A percentile compares a stretch with the other conserved stretches of the same genome.
These are phyloP conservation scores for Saksenaea vasiformis DNA, from an alignment of 371 early-diverging fungal genomes.

Conservation along the genomic window DNA sequence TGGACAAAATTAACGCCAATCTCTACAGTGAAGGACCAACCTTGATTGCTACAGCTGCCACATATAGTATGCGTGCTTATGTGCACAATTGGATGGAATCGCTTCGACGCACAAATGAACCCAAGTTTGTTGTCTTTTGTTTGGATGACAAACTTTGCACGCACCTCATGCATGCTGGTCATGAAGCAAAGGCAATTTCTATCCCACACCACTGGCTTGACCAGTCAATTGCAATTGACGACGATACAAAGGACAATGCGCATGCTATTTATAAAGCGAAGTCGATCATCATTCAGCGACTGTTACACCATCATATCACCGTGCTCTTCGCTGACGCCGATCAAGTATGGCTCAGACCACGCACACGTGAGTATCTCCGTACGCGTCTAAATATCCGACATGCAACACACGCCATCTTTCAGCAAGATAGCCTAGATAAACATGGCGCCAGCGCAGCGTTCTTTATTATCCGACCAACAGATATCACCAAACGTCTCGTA, in stretches of 20 bases:
- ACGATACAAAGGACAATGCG: conserved; percentile 9
- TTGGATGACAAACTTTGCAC: conserved; percentile 24
- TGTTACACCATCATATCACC: conserved; percentile 37
- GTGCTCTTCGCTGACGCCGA: conserved; percentile 48
- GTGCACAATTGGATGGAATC: conserved; percentile 35
- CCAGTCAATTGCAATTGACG: conserved; percentile 11
- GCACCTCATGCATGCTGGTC: conserved; percentile 24
- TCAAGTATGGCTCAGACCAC: conserved; percentile 41
- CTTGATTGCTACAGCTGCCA: conserved; percentile 19
- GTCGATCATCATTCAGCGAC: conserved; percentile 42
- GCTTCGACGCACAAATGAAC: conserved; percentile 22
- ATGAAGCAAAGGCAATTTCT: conserved; percentile 17
- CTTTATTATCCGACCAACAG: conserved; percentile 40
- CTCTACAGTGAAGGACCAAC: conserved; percentile 11
- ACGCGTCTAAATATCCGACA: conserved; percentile 29
- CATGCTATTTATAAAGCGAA: conserved; percentile 28
- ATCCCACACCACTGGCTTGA: conserved; percentile 29
- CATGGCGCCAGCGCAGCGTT: conserved; percentile 39
- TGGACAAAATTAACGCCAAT: conserved; percentile 21
- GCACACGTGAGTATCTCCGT: conserved; percentile 33
- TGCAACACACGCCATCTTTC: conserved; percentile 42
- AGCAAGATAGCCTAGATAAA: conserved; percentile 40
- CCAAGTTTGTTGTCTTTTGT: conserved; percentile 26
- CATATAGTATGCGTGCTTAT: conserved; percentile 28
- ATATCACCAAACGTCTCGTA: conserved; percentile 32